Evolutionary conservation across 2,329 filamentous ascomycete genomes (phyloP).

Genomic region (Colletotrichum navitas): DNA sequence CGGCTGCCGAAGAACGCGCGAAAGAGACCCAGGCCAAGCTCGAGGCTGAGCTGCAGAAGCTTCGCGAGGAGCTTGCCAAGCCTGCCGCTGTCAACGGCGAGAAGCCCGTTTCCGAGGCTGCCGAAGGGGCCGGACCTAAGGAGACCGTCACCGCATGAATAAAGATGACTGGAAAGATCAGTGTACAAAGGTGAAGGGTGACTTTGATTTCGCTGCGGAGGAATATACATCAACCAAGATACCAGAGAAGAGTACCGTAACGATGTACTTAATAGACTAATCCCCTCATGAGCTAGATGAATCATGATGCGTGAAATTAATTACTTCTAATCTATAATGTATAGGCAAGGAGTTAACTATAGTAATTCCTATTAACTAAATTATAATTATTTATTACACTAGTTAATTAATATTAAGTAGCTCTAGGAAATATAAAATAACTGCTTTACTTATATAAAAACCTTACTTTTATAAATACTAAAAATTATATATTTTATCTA

Average conservation of each 20-base stretch:
- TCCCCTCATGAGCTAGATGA: conserved; percentile 33
- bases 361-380: too few species aligned
- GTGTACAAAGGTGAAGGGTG: conserved; percentile 28
- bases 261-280: conserved; percentile 36
- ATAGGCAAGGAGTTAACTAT: not conserved
- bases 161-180: conserved; percentile 7
- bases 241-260: conserved; percentile 22
- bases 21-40: conserved; percentile 40
- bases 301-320: conserved; percentile 16
- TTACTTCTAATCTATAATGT: not conserved
- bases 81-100: conserved; percentile 53
- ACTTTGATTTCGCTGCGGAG: not conserved
- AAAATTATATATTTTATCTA: too few species aligned
- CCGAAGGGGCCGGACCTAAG: conserved; percentile 33
- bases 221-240: conserved; percentile 19
- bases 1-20: conserved; percentile 41
- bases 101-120: conserved; percentile 51
- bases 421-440: too few species aligned
- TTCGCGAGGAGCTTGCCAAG: conserved; percentile 50
- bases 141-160: conserved; percentile 40
- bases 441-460: too few species aligned
- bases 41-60: conserved; percentile 46
- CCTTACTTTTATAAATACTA: too few species aligned
- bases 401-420: too few species aligned
- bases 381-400: too few species aligned